Conservation (phyloP, 345 rosid genomes). For the Eucalyptus urophylla region DNA sequence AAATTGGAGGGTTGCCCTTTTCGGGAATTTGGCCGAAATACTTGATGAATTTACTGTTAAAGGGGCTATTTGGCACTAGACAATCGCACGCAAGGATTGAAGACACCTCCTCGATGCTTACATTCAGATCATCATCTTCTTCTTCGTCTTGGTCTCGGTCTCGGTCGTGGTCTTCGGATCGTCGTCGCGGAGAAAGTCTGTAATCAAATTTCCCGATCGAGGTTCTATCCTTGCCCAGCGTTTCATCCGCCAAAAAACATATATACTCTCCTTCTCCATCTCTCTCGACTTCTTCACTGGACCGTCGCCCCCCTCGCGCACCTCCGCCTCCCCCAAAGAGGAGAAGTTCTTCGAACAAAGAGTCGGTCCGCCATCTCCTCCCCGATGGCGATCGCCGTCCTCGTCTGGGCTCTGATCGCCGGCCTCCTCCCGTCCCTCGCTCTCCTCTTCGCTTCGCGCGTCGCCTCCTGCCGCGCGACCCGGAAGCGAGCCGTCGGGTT, state of each 20-base stretch:
- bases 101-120: neutral
- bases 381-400: constrained; percentile 20
- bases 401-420: constrained; percentile 17
- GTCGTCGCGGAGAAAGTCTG: neutral
- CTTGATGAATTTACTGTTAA: neutral
- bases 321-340: neutral
- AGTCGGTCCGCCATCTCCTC: neutral
- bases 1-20: too few species aligned
- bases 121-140: neutral
- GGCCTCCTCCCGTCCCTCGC: constrained; percentile 12
- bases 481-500: constrained; percentile 54
- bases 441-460: constrained; percentile 13
- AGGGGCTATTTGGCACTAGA: neutral
- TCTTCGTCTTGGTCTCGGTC: neutral
- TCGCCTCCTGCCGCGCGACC: constrained; percentile 23
- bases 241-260: neutral
- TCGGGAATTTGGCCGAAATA: neutral
- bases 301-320: neutral
- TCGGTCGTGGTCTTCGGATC: neutral
- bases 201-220: neutral
- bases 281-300: neutral
- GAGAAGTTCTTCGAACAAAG: neutral
- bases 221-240: neutral
- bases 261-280: neutral
- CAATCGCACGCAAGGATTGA: neutral